These are phyloP conservation scores for Draba incana DNA, from an alignment of 345 rosid species.

Conservation along the genomic window DNA sequence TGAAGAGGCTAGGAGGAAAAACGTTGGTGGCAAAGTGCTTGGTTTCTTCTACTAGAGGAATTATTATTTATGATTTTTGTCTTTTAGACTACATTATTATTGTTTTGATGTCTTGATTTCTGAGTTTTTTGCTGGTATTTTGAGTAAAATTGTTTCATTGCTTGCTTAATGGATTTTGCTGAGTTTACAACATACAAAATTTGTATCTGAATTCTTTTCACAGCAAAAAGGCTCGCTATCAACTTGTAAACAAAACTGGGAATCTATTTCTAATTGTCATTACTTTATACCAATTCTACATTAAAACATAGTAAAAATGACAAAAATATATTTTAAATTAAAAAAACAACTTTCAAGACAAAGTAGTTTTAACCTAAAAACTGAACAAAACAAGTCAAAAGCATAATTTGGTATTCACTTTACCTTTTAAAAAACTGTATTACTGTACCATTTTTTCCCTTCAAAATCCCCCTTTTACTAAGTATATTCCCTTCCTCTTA, in stretches of 20 bases:
- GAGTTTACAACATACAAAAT: too few relatives aligned
- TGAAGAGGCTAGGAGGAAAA: conserved; percentile 37
- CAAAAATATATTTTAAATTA: too few relatives aligned
- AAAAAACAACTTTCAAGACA: not conserved
- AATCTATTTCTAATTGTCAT: too few relatives aligned
- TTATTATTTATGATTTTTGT: not conserved
- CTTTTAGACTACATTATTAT: not conserved
- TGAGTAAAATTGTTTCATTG: not conserved
- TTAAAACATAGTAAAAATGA: too few relatives aligned
- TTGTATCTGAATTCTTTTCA: too few relatives aligned
- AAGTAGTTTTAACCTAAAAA: not conserved
- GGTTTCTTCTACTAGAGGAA: conserved; percentile 14
- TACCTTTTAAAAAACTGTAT: not conserved
- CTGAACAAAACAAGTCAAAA: not conserved
- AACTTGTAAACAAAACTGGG: too few relatives aligned
- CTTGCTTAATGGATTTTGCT: too few relatives aligned
- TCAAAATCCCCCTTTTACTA: conserved; percentile 1
- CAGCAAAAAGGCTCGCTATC: too few relatives aligned
- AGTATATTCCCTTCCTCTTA: not conserved
- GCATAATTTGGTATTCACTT: conserved; percentile 7
- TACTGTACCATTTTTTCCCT: not conserved
- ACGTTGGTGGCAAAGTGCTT: conserved; percentile 39
- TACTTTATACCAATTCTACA: too few relatives aligned
- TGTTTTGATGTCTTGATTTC: not conserved
- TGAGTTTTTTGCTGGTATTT: not conserved